Evolutionary conservation across 371 early-diverging fungal genomes (phyloP), one percentile per base, ranked within the genome.

Genomic region (Nosema muscidifuracis): DNA sequence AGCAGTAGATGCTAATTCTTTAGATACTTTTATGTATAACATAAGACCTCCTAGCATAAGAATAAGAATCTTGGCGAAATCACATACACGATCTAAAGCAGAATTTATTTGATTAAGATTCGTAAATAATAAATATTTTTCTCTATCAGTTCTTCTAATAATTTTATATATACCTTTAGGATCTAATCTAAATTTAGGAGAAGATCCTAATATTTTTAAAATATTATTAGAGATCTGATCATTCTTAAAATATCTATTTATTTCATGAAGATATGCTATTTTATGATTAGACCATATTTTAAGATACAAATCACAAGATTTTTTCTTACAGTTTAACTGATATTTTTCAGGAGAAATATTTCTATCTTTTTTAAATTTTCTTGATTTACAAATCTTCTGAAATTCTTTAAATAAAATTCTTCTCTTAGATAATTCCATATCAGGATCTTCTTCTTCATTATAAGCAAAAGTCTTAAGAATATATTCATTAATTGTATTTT

Each of bases 321-420:
- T 71, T 30, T 28, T 12, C 9, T 70, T 43, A 36, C 43, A 68
- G 38, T 65, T 63, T 20, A 57, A 66, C 51, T 77, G 58, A n/a
- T 75, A 44, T 28, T 57, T 61, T 31, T 42, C n/a, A 56, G 18
- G 2, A 1, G 74, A 62, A 2, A 22, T 62, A 40, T 62, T 36
- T 18, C 9, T 24, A 28, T 62, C 12, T 62, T 42, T 62, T 47
- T 12, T n/a, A 6, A n/a, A 4, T 20, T 47, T 47, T 47, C 47
- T 47, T 4, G 3, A 16, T 28, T 42, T 62, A 62, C 22, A 62
- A 26, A 75, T 65, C 24, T 65, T 74, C 24, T 74, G 69, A 62
- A 82, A 82, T 64, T 80, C 82, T 43, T 80, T 82, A 15, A 82
- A 61, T 24, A 82, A 70, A 15, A 78, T 68, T 55, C 77, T 77